Percentiles rank a stretch among this genome's conserved stretches.
These are phyloP conservation scores for Triticum turgidum DNA, from an alignment of 176 grass and related monocot genomes.

Conservation along the genomic window DNA sequence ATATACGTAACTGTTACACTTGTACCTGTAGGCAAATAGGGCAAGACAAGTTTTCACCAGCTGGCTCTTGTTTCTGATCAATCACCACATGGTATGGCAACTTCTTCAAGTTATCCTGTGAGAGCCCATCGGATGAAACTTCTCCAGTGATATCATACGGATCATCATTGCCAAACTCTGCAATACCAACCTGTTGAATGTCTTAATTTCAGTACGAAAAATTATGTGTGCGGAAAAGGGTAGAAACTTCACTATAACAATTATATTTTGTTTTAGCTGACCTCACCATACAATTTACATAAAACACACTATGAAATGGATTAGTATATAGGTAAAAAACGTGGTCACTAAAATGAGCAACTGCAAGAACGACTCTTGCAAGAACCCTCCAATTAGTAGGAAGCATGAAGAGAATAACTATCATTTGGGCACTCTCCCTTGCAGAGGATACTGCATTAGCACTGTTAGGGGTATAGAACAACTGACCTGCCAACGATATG, in stretches of 20 bases:
- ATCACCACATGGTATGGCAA: constrained; percentile 64
- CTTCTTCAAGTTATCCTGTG: constrained; percentile 58
- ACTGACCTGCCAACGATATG: constrained; percentile 71
- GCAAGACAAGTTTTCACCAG: constrained; percentile 55
- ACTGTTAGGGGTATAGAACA: neutral
- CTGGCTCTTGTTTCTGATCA: constrained; percentile 39
- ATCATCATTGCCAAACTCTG: constrained; percentile 53
- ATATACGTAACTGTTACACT: neutral
- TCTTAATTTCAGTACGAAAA: neutral
- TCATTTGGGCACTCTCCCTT: neutral
- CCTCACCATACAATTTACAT: neutral
- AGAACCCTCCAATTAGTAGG: neutral
- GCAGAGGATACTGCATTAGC: neutral
- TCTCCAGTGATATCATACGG: constrained; percentile 55
- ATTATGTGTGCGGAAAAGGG: neutral
- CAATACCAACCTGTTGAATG: constrained; percentile 41
- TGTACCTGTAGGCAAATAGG: constrained; percentile 80
- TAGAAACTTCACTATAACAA: neutral
- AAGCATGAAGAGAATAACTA: neutral
- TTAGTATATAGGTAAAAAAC: neutral
- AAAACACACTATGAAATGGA: constrained; percentile 6
- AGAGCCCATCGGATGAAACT: constrained; percentile 53
- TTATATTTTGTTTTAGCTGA: neutral
- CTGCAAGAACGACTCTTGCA: neutral
- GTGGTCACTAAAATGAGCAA: neutral